Evolutionary conservation across 192 early-diverging fungal species (phyloP), one percentile per base, ranked within the genome.

Genomic region (Gaertneriomyces semiglobifer): DNA sequence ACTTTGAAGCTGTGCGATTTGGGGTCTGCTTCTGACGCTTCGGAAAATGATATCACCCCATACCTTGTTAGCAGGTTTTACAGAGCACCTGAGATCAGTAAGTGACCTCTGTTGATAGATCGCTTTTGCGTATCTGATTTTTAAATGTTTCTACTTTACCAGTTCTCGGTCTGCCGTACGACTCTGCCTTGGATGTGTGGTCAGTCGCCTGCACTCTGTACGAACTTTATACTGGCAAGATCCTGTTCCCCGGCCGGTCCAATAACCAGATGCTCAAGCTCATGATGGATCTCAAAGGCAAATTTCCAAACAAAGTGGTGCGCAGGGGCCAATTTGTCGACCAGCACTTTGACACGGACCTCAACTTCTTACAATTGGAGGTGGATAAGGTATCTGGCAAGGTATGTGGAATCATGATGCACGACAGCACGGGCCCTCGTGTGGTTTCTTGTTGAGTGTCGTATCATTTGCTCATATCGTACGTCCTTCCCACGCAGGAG

Each of bases 1-100:
- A 79, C 80, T 2, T 78, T 95, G 5, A 96, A 95, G 74, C 84
- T 98, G 52, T 93, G 92, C 68, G 96, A 98, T 79, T 80, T 98
- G 67, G 96, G 96, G 33, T 91, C 89, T 0, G 96, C 95, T 10
- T 91, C 88, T 19, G 92, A 95, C 62, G 88, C 88, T 7, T 73
- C 77, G 2, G 95, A 95, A 70, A 91, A 89, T 69, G 93, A 96
- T 47, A 90, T 96, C 53, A 98, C 95, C 38, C 94, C 96, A 4
- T 99, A 99, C 63, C 74, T 99, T 6, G 95, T 96, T 44, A 90
- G 88, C 54, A 83, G 96, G 58, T 99, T 96, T 73, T 99, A 99
- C 69, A 86, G 96, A 12, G 91, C 96, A 1, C 96, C 96, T 5
- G 96, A 99, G 79, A 92, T 98, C 59, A 95, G 89, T 90, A 74